Conservation (phyloP, 805 yeast species). For the Pichia nanzhaoensis region DNA sequence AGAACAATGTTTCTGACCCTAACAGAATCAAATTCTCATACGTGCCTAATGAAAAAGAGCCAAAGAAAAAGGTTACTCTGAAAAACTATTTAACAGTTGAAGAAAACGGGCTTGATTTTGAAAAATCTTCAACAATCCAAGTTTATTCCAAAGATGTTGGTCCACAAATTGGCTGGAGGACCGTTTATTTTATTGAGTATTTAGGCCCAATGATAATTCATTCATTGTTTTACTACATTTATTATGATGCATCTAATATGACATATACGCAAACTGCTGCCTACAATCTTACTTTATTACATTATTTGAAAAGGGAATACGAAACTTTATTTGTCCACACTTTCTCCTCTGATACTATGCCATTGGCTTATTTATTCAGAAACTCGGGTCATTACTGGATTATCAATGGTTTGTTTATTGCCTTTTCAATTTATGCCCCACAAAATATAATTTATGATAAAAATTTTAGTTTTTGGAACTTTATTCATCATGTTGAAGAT, state of each 20-base stretch:
- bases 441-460: constrained; percentile 16
- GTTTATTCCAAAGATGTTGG: constrained; percentile 83
- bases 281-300: constrained; percentile 54
- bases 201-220: constrained; percentile 84
- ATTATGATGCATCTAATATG: constrained; percentile 34
- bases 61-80: constrained; percentile 38
- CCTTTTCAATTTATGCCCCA: constrained; percentile 27
- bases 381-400: constrained; percentile 91
- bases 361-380: constrained; percentile 76
- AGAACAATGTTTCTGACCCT: constrained; percentile 30
- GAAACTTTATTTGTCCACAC: constrained; percentile 82
- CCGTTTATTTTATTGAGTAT: constrained; percentile 85
- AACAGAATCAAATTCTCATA: constrained; percentile 53
- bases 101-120: constrained; percentile 36
- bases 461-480: constrained; percentile 19
- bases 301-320: constrained; percentile 80
- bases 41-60: constrained; percentile 20
- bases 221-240: constrained; percentile 50
- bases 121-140: constrained; percentile 30
- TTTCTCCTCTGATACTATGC: constrained; percentile 91
- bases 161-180: constrained; percentile 86
- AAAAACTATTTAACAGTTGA: constrained; percentile 38
- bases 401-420: constrained; percentile 59
- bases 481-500: constrained; percentile 41
- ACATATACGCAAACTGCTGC: constrained; percentile 49